phyloP scores from a whole-genome alignment of 306 rosid genomes.

The Medicago arabica region DNA sequence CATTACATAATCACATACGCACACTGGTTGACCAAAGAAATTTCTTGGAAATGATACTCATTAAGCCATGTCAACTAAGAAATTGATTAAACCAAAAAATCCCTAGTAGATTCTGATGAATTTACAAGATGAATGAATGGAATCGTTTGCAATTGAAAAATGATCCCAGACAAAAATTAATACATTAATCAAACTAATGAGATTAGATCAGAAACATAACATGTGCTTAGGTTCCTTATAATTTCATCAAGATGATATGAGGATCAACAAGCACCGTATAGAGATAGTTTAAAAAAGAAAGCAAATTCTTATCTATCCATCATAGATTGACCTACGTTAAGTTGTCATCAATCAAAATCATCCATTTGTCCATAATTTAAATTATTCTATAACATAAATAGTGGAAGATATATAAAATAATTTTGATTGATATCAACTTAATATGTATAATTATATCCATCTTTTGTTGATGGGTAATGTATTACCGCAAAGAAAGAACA shows the following conservation, averaged over 20 bases:
- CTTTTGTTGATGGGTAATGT: no score
- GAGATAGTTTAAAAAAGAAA: neutral
- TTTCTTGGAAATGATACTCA: slow-evolving; percentile 53
- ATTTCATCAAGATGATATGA: slow-evolving; percentile 39
- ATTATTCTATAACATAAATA: no score
- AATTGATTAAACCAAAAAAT: slow-evolving; percentile 44
- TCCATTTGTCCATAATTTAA: no score
- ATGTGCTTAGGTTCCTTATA: slow-evolving; percentile 57
- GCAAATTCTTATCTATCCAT: no score
- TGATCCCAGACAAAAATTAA: neutral
- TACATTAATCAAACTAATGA: slow-evolving; percentile 37
- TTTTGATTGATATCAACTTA: no score
- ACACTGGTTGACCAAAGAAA: slow-evolving; percentile 45
- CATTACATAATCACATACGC: neutral
- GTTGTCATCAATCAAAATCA: no score
- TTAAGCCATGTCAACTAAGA: slow-evolving; percentile 29
- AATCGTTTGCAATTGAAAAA: slow-evolving; percentile 39
- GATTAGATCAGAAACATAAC: slow-evolving; percentile 56
- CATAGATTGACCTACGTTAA: no score
- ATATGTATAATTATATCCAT: no score
- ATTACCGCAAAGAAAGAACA: neutral
- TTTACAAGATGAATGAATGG: slow-evolving; percentile 35
- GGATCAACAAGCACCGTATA: slow-evolving; percentile 39
- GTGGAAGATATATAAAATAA: no score
- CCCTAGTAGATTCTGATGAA: slow-evolving; percentile 52